phyloP scores from a whole-genome alignment of 1,284 basidiomycete species.

The Rhodotorula glutinis region DNA sequence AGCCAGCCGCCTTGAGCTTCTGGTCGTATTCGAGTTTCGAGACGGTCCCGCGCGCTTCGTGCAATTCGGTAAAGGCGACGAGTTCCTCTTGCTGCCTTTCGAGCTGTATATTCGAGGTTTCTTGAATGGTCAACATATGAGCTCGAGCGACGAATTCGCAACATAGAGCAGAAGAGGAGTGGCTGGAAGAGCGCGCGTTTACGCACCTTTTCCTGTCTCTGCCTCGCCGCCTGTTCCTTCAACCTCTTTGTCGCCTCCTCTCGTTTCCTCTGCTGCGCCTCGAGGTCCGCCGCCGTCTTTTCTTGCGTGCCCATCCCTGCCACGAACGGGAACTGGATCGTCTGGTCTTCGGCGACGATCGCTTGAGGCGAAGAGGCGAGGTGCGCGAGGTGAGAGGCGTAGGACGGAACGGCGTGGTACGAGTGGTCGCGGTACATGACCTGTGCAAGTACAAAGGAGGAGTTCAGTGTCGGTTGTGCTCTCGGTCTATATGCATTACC shows the following conservation, averaged over 20 bases:
- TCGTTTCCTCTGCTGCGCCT: slow-evolving; percentile 69
- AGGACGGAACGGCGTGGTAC: slow-evolving; percentile 72
- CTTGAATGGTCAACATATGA: too few species aligned
- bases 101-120: too few species aligned
- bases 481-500: slow-evolving; percentile 46
- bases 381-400: slow-evolving; percentile 62
- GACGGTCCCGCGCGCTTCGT: slow-evolving; percentile 64
- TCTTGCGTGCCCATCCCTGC: slow-evolving; percentile 53
- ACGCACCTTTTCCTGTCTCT: slow-evolving; percentile 69
- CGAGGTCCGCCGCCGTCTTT: slow-evolving; percentile 87
- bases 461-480: neutral
- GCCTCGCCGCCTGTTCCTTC: slow-evolving; percentile 88
- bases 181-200: too few species aligned
- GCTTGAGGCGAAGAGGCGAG: slow-evolving; percentile 61
- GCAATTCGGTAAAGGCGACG: slow-evolving; percentile 64
- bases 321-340: slow-evolving; percentile 80
- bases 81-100: slow-evolving; percentile 78
- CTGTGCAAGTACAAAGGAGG: slow-evolving; percentile 50
- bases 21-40: slow-evolving; percentile 69
- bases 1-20: slow-evolving; percentile 58
- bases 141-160: too few species aligned
- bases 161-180: too few species aligned
- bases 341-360: slow-evolving; percentile 64
- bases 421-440: slow-evolving; percentile 88
- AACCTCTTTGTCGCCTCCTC: slow-evolving; percentile 81